These are phyloP conservation scores for Cladorrhinum sp. DNA, from an alignment of 2,329 filamentous ascomycete species.

Conservation along the genomic window DNA sequence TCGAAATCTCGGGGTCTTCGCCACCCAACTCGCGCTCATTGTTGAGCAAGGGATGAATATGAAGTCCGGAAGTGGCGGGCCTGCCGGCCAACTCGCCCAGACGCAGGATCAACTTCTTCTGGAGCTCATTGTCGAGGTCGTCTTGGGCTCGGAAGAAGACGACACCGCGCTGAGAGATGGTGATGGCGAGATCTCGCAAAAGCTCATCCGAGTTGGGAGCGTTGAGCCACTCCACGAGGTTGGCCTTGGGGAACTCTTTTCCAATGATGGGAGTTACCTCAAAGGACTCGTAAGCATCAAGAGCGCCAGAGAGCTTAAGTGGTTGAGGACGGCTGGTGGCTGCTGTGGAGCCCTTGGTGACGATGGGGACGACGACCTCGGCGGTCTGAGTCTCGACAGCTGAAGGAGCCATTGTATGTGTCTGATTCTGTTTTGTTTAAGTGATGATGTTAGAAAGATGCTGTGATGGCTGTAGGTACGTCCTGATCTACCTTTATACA, in stretches of 20 bases:
- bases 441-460: background rate
- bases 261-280: constrained; percentile 63
- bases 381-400: constrained; percentile 21
- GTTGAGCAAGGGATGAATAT: constrained; percentile 60
- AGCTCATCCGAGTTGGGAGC: constrained; percentile 61
- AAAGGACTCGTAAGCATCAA: constrained; percentile 52
- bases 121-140: constrained; percentile 54
- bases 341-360: constrained; percentile 11
- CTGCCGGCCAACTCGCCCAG: constrained; percentile 60
- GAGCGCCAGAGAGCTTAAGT: constrained; percentile 47
- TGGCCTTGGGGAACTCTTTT: constrained; percentile 56
- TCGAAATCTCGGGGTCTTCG: constrained; percentile 54
- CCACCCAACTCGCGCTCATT: constrained; percentile 50
- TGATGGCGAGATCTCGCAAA: constrained; percentile 64
- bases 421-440: background rate
- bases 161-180: constrained; percentile 60
- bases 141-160: constrained; percentile 63
- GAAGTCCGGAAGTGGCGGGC: constrained; percentile 54
- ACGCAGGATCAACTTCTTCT: constrained; percentile 57
- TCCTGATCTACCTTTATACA: constrained; percentile 1
- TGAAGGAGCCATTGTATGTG: constrained; percentile 28
- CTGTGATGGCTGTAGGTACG: background rate
- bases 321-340: constrained; percentile 32
- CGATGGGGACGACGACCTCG: constrained; percentile 7
- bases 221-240: constrained; percentile 59